Percentiles rank a stretch among this genome's conserved stretches.
phyloP scores from a whole-genome alignment of 352 stramenopile species.

The Phytophthora fragariae region DNA sequence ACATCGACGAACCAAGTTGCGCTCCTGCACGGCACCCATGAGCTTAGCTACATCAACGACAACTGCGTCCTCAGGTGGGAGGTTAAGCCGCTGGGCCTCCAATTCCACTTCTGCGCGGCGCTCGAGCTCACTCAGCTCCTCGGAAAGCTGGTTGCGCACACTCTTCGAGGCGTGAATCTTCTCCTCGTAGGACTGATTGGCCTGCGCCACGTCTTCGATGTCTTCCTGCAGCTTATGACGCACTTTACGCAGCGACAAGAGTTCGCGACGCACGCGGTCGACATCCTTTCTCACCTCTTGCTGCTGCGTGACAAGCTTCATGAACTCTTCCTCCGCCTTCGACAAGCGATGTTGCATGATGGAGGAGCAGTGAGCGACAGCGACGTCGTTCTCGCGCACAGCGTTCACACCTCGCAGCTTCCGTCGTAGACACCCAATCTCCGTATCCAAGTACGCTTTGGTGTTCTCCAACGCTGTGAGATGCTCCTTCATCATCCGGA shows the following conservation, averaged over 20 bases:
- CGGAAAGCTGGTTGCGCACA: conserved; percentile 55
- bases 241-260: conserved; percentile 70
- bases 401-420: conserved; percentile 73
- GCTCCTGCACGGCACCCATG: conserved; percentile 65
- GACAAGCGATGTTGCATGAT: conserved; percentile 80
- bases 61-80: conserved; percentile 72
- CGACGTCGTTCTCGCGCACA: conserved; percentile 79
- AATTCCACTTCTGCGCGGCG: conserved; percentile 55
- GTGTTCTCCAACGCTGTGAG: conserved; percentile 52
- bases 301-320: conserved; percentile 79
- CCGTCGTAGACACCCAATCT: conserved; percentile 61
- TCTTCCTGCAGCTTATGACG: conserved; percentile 65
- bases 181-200: conserved; percentile 53
- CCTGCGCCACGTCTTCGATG: conserved; percentile 54
- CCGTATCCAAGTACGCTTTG: conserved; percentile 52
- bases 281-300: conserved; percentile 68
- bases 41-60: conserved; percentile 69
- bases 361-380: conserved; percentile 73
- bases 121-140: conserved; percentile 69
- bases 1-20: conserved; percentile 24
- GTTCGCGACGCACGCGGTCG: conserved; percentile 62
- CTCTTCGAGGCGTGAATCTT: conserved; percentile 57
- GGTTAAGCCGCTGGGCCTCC: conserved; percentile 61
- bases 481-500: conserved; percentile 67
- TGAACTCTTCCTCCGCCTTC: conserved; percentile 81